phyloP scores from a whole-genome alignment of 345 rosid genomes.

The Pelargonium nanum region DNA sequence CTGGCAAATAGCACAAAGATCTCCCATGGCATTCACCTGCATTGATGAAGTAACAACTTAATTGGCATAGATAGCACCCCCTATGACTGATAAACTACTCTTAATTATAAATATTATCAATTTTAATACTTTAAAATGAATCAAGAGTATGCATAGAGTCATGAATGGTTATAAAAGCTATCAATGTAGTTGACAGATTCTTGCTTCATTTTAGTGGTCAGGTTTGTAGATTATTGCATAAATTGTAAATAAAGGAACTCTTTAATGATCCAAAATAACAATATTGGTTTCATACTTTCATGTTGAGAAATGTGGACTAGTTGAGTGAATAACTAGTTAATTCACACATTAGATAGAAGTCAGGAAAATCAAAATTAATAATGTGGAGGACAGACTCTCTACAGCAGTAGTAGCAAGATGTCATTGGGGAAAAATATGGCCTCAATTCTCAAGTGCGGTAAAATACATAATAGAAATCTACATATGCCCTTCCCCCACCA shows the following conservation, averaged over 20 bases:
- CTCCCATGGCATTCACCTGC: slow-evolving; percentile 49
- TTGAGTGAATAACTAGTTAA: no score
- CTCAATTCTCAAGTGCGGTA: background rate
- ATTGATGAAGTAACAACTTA: background rate
- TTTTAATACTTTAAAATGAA: background rate
- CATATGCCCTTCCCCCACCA: background rate
- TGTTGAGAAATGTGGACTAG: background rate
- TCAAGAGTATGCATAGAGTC: no score
- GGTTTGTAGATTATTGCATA: background rate
- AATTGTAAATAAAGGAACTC: no score
- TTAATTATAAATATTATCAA: no score
- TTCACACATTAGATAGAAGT: background rate
- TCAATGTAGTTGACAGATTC: background rate
- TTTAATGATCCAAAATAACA: background rate
- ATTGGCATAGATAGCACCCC: background rate
- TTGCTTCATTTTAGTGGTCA: background rate
- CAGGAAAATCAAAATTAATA: background rate
- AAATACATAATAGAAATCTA: background rate
- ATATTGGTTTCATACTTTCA: background rate
- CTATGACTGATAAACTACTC: background rate
- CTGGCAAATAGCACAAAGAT: slow-evolving; percentile 65
- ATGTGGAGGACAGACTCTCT: background rate
- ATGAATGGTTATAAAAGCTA: background rate
- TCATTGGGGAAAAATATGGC: background rate
- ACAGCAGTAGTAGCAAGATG: no score